A percentile compares a stretch with the other conserved stretches of the same genome.
These are phyloP conservation scores for Rhododendron ovatum DNA, from an alignment of 148 eudicot genomes.

Conservation along the genomic window DNA sequence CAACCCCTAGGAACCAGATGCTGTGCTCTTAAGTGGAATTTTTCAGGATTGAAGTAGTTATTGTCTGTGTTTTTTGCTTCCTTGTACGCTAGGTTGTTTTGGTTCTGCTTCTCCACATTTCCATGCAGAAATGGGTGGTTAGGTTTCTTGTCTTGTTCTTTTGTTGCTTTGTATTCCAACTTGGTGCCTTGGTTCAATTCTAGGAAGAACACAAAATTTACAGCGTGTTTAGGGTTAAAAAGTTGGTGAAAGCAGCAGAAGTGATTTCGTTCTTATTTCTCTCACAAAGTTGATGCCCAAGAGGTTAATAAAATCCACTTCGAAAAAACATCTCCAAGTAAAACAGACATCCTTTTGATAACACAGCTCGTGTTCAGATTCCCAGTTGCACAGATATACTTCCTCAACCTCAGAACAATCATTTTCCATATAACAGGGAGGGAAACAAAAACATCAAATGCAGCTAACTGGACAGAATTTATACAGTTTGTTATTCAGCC, in stretches of 20 bases:
- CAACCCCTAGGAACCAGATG: not conserved
- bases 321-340: not conserved
- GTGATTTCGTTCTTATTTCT: not conserved
- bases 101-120: not conserved
- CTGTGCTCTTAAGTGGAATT: not conserved
- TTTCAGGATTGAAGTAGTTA: not conserved
- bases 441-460: not conserved
- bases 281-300: not conserved
- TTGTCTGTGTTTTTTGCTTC: not conserved
- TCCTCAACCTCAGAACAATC: not conserved
- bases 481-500: not conserved
- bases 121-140: not conserved
- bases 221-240: not conserved
- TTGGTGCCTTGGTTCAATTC: not conserved
- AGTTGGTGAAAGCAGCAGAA: not conserved
- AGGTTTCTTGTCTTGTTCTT: not conserved
- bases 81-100: not conserved
- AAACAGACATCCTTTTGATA: not conserved
- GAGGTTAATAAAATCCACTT: not conserved
- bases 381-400: not conserved
- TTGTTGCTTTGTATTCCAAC: not conserved
- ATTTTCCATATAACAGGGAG: not conserved
- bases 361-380: not conserved
- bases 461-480: not conserved
- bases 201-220: not conserved